Percentiles rank a stretch among this genome's conserved stretches.
phyloP scores from a whole-genome alignment of 164 flowering plant genomes.

The Tetrastigma voinierianum region DNA sequence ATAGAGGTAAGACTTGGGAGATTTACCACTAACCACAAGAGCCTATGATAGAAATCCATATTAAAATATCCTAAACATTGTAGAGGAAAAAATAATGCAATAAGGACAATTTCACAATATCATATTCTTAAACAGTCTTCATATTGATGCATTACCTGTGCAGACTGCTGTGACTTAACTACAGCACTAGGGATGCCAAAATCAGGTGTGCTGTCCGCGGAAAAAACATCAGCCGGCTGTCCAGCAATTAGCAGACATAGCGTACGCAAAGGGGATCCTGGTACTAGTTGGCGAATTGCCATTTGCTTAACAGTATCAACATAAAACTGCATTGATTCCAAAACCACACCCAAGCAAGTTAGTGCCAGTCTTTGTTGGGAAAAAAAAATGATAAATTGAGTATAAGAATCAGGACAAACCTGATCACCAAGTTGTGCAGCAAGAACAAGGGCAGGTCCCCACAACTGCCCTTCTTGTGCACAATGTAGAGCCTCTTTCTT shows the following conservation, averaged over 20 bases:
- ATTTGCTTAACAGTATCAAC: conserved; percentile 88
- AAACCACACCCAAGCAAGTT: neutral
- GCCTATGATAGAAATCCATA: neutral
- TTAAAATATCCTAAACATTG: neutral
- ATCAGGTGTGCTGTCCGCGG: conserved; percentile 26
- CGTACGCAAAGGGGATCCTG: conserved; percentile 93
- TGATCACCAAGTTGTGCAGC: conserved; percentile 90
- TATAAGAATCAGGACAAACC: conserved; percentile 34
- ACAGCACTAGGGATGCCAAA: conserved; percentile 25
- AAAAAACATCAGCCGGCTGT: conserved; percentile 89
- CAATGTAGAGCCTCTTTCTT: conserved; percentile 81
- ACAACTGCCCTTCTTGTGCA: conserved; percentile 93
- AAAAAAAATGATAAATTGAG: neutral
- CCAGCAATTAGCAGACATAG: conserved; percentile 90
- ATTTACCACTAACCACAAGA: neutral
- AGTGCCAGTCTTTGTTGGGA: neutral
- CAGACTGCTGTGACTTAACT: conserved; percentile 45
- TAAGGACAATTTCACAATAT: neutral
- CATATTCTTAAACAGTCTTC: neutral
- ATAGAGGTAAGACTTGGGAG: too few relatives aligned
- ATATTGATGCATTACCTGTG: conserved; percentile 47
- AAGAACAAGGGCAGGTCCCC: conserved; percentile 94
- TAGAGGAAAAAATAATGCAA: neutral
- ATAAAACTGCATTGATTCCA: conserved; percentile 60
- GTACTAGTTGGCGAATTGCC: conserved; percentile 75